Conservation (phyloP, 164 flowering plant genomes). For the Protea cynaroides region DNA sequence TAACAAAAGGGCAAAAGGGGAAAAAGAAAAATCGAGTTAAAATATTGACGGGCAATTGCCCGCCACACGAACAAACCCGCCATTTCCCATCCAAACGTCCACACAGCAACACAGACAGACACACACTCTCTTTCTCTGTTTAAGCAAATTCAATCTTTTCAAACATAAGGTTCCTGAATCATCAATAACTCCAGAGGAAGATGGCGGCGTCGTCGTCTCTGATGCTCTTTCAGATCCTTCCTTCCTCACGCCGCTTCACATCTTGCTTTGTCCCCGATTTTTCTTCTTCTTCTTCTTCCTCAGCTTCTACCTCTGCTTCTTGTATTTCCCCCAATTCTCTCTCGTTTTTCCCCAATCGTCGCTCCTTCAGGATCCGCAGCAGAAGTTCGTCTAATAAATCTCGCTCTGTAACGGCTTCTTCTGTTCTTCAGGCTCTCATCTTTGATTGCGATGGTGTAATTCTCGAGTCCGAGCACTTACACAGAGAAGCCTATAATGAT, state of each 20-base stretch:
- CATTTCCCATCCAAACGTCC: no score
- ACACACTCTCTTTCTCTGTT: no score
- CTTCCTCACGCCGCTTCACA: not conserved
- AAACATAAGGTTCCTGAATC: no score
- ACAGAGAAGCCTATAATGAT: conserved; percentile 89
- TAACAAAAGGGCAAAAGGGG: no score
- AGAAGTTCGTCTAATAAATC: not conserved
- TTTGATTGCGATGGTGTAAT: conserved; percentile 98
- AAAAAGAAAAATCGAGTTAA: no score
- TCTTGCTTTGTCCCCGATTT: conserved; percentile 3
- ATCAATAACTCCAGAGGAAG: not conserved
- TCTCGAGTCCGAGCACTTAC: conserved; percentile 88
- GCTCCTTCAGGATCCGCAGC: not conserved
- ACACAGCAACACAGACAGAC: no score
- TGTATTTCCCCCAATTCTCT: not conserved
- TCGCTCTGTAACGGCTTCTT: conserved; percentile 17
- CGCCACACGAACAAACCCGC: no score
- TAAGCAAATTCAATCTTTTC: no score
- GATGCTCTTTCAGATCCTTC: not conserved
- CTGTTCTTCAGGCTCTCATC: conserved; percentile 59
- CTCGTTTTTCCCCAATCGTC: not conserved
- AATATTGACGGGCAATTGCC: no score
- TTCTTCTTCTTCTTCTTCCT: conserved; percentile 2
- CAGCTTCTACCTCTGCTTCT: conserved; percentile 3
- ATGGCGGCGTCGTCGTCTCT: conserved; percentile 10